phyloP scores from a whole-genome alignment of 2,329 filamentous ascomycete species.

The Colletotrichum higginsianum region DNA sequence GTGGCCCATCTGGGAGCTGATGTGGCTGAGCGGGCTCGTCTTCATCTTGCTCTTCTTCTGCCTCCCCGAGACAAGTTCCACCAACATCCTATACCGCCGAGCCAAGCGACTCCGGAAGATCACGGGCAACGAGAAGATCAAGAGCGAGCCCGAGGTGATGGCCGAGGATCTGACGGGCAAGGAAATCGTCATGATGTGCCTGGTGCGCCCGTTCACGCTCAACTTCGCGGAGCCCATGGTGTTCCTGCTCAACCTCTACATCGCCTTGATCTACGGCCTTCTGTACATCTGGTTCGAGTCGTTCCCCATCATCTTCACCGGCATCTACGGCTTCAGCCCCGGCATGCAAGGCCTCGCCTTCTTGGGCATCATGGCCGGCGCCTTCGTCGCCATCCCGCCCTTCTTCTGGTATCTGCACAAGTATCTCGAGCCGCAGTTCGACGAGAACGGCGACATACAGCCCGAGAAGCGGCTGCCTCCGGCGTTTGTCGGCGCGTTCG shows the following conservation, averaged over 20 bases:
- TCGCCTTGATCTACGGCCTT: conserved; percentile 64
- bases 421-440: conserved; percentile 41
- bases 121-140: conserved; percentile 37
- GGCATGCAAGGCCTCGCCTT: conserved; percentile 75
- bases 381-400: conserved; percentile 67
- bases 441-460: conserved; percentile 38
- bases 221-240: conserved; percentile 53
- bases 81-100: conserved; percentile 45
- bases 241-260: conserved; percentile 56
- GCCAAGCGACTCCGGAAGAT: conserved; percentile 40
- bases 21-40: conserved; percentile 42
- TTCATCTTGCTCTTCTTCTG: conserved; percentile 46
- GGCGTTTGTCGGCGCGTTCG: conserved; percentile 64
- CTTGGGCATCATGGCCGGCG: conserved; percentile 69
- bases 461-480: conserved; percentile 44
- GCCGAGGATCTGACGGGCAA: conserved; percentile 39
- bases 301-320: conserved; percentile 61
- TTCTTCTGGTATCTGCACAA: conserved; percentile 38
- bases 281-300: conserved; percentile 74
- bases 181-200: conserved; percentile 44
- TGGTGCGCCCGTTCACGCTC: conserved; percentile 51
- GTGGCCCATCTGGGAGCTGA: conserved; percentile 47
- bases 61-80: conserved; percentile 46
- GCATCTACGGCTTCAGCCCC: conserved; percentile 59
- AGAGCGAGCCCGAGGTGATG: conserved; percentile 31